Conservation (phyloP, 257 asterid genomes). For the Perilla frutescens region DNA sequence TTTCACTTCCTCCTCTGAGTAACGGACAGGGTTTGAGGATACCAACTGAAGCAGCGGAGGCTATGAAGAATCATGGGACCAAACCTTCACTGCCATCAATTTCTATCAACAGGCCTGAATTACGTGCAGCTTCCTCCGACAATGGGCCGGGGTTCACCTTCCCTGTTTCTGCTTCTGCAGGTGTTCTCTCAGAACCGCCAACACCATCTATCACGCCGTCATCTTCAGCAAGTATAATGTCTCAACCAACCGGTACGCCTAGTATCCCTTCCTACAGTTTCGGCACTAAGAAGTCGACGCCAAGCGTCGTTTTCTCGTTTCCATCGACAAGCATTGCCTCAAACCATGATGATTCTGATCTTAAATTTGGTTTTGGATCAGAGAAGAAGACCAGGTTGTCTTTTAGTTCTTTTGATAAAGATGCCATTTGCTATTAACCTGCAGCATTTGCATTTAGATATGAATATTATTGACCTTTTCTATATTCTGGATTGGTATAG, state of each 20-base stretch:
- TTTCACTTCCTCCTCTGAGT: slow-evolving; percentile 41
- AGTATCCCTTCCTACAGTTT: slow-evolving; percentile 65
- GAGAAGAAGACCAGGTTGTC: slow-evolving; percentile 60
- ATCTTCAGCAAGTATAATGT: slow-evolving; percentile 33
- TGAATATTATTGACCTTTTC: neutral
- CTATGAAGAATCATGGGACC: slow-evolving; percentile 49
- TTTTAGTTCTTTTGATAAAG: slow-evolving; percentile 62
- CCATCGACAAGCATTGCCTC: slow-evolving; percentile 64
- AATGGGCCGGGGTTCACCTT: slow-evolving; percentile 71
- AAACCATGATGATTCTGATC: slow-evolving; percentile 50
- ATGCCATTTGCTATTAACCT: slow-evolving; percentile 55
- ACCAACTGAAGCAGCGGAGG: slow-evolving; percentile 40
- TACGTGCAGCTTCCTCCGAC: slow-evolving; percentile 45
- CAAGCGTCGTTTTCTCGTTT: slow-evolving; percentile 69
- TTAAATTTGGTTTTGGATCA: slow-evolving; percentile 76
- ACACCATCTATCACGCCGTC: slow-evolving; percentile 82
- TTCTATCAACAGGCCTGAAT: slow-evolving; percentile 51
- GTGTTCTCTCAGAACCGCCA: slow-evolving; percentile 77
- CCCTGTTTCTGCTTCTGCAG: slow-evolving; percentile 66
- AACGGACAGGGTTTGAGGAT: slow-evolving; percentile 49
- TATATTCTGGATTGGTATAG: slow-evolving; percentile 9
- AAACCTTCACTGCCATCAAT: slow-evolving; percentile 64
- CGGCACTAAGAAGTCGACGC: slow-evolving; percentile 54
- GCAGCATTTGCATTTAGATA: slow-evolving; percentile 13
- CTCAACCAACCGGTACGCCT: slow-evolving; percentile 47